A percentile compares a stretch with the other conserved stretches of the same genome.
Conservation (phyloP, 495 filamentous ascomycete species). For the Aspergillus indologenus region DNA sequence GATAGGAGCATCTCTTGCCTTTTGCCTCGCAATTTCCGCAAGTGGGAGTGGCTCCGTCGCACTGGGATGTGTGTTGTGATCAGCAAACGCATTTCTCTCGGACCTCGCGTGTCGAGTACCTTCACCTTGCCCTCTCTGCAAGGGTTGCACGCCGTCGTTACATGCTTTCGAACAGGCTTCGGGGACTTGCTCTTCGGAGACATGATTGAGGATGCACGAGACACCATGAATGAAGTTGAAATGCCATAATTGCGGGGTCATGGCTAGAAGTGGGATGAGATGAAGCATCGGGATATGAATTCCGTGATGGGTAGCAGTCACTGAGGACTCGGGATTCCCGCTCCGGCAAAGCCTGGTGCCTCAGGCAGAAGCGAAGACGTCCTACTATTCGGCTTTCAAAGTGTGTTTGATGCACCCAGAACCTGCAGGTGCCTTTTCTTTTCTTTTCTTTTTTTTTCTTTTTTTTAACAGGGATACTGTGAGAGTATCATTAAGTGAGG, state of each 20-base stretch:
- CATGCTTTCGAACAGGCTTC: conserved; percentile 17
- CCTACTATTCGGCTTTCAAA: neutral
- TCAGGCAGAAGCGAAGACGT: neutral
- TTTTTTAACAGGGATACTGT: too few relatives aligned
- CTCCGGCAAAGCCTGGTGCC: neutral
- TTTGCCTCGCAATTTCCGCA: conserved; percentile 24
- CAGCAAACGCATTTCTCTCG: neutral
- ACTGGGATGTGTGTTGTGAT: conserved; percentile 12
- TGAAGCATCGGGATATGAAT: neutral
- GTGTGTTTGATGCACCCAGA: too few relatives aligned
- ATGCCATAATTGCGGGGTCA: too few relatives aligned
- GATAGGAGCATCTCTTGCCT: conserved; percentile 23
- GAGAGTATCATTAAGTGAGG: too few relatives aligned
- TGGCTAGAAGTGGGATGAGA: too few relatives aligned
- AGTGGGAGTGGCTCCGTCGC: conserved; percentile 21
- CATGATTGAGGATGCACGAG: neutral
- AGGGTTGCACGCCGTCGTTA: conserved; percentile 25
- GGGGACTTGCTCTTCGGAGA: neutral
- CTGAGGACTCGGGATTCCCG: neutral
- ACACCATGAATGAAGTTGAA: too few relatives aligned
- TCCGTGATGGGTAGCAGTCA: neutral
- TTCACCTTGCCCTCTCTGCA: conserved; percentile 34
- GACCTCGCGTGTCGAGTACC: conserved; percentile 7
- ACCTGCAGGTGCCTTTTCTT: too few relatives aligned
- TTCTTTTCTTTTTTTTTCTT: too few relatives aligned